Evolutionary conservation across 2,329 filamentous ascomycete genomes (phyloP).

Genomic region (Fusarium transvaalense): DNA sequence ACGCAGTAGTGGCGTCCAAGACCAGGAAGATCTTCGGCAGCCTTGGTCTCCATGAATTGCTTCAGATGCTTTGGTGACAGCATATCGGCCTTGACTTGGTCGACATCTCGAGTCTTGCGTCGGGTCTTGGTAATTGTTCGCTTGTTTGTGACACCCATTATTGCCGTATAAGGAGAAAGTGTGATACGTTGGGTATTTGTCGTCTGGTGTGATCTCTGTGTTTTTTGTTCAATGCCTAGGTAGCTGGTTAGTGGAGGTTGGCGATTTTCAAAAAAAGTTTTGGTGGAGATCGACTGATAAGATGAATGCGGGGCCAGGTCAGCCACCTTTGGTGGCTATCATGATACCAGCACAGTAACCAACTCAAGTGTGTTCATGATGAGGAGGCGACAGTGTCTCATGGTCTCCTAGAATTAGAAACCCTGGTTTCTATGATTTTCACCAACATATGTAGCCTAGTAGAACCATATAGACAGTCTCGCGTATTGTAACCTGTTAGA

Average conservation of each 20-base stretch:
- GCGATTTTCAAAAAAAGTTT: constrained; percentile 44
- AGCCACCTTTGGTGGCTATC: neutral
- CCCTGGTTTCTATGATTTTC: too few species aligned
- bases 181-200: neutral
- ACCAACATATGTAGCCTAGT: too few species aligned
- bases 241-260: constrained; percentile 33
- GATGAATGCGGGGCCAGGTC: constrained; percentile 5
- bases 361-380: neutral
- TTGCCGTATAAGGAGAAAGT: neutral
- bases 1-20: constrained; percentile 89
- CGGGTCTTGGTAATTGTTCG: constrained; percentile 80
- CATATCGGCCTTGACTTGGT: constrained; percentile 90
- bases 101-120: constrained; percentile 84
- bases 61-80: constrained; percentile 82
- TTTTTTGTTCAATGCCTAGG: constrained; percentile 8
- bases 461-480: too few species aligned
- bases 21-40: constrained; percentile 86
- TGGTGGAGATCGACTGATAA: constrained; percentile 33
- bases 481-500: too few species aligned
- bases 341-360: neutral
- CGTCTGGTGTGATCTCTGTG: constrained; percentile 3
- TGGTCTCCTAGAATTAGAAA: too few species aligned
- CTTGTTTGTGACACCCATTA: constrained; percentile 77
- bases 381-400: neutral
- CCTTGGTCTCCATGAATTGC: constrained; percentile 82